A percentile compares a stretch with the other conserved stretches of the same genome.
Conservation (phyloP, 2,329 filamentous ascomycete genomes). For the Verticillium dahliae region DNA sequence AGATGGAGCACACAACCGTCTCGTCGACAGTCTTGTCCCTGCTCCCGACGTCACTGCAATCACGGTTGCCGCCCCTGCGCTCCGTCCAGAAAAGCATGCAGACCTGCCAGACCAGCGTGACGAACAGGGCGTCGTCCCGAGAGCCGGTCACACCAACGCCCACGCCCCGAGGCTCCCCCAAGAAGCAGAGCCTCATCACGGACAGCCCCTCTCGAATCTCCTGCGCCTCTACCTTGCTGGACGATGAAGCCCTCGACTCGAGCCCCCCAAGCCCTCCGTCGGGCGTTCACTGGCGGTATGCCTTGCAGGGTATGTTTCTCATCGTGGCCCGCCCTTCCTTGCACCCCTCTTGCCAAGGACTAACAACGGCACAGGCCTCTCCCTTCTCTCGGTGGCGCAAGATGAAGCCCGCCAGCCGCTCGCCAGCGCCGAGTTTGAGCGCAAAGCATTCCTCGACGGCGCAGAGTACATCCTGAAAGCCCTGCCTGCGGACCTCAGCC, state of each 20-base stretch:
- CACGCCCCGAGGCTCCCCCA: background rate
- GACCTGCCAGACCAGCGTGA: slow-evolving; percentile 6
- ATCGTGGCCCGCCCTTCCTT: too few species aligned
- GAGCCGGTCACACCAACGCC: background rate
- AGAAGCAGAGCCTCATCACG: background rate
- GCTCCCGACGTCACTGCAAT: slow-evolving; percentile 45
- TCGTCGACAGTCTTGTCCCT: slow-evolving; percentile 46
- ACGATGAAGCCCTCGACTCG: background rate
- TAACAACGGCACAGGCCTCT: slow-evolving; percentile 3
- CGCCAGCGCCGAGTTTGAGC: slow-evolving; percentile 26
- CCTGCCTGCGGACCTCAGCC: slow-evolving; percentile 50
- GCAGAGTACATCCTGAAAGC: slow-evolving; percentile 58
- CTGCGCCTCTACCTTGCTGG: background rate
- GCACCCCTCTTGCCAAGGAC: too few species aligned
- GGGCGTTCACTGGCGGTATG: slow-evolving; percentile 24
- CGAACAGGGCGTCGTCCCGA: slow-evolving; percentile 4
- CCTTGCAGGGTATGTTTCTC: slow-evolving; percentile 21
- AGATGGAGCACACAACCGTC: slow-evolving; percentile 23
- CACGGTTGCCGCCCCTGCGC: slow-evolving; percentile 41
- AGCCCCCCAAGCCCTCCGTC: slow-evolving; percentile 17
- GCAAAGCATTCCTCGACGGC: slow-evolving; percentile 58
- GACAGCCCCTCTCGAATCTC: background rate
- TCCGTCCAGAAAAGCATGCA: slow-evolving; percentile 35
- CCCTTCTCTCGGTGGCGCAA: slow-evolving; percentile 8
- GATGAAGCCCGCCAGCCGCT: slow-evolving; percentile 6